These are phyloP conservation scores for Phialophora verrucosa DNA, from an alignment of 2,329 filamentous ascomycete genomes.

Conservation along the genomic window DNA sequence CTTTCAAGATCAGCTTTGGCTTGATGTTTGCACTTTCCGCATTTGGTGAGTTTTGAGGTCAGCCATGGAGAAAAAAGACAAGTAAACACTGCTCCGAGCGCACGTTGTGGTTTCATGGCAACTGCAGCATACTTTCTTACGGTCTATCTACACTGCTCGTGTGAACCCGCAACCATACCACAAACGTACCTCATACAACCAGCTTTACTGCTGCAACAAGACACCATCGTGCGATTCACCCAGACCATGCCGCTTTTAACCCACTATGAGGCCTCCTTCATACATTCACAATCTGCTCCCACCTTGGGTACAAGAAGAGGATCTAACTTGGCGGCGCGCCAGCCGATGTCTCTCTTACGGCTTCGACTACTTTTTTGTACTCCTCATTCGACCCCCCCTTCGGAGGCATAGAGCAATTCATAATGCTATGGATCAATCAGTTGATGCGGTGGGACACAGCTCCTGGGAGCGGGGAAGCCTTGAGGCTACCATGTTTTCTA, in stretches of 20 bases:
- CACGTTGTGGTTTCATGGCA: neutral
- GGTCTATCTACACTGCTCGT: neutral
- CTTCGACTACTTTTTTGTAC: neutral
- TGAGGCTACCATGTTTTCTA: neutral
- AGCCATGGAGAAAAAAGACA: neutral
- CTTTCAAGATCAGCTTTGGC: conserved; percentile 56
- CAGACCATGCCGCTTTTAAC: neutral
- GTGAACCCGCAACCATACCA: too few species aligned
- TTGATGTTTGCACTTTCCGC: conserved; percentile 53
- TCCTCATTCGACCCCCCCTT: neutral
- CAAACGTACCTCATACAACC: too few species aligned
- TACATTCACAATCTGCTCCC: neutral
- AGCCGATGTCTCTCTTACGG: neutral
- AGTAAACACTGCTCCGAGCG: neutral
- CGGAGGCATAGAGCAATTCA: neutral
- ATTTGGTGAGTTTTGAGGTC: conserved; percentile 45
- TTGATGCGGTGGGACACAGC: neutral
- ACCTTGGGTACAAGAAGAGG: neutral
- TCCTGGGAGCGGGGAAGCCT: neutral
- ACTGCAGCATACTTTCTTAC: neutral
- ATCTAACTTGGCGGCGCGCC: neutral
- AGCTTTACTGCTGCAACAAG: neutral
- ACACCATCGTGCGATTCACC: neutral
- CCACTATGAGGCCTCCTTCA: neutral
- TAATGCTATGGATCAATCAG: neutral